Evolutionary conservation across 768 basidiomycete species (phyloP).

Genomic region (Astraeus odoratus): DNA sequence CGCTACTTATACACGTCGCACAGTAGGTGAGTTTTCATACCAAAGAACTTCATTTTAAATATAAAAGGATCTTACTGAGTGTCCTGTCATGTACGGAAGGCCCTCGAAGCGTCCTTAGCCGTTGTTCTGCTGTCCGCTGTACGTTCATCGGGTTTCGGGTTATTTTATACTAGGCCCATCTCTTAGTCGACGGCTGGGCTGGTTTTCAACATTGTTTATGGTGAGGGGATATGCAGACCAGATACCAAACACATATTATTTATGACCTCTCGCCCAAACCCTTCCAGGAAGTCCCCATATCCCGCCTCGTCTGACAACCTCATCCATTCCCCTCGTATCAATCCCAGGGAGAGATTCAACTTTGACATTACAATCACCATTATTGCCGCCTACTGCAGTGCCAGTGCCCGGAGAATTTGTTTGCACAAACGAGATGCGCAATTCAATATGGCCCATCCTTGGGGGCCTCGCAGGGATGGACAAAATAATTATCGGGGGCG

Average conservation of each 20-base stretch:
- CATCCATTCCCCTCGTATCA: constrained; percentile 53
- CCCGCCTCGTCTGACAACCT: constrained; percentile 67
- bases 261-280: constrained; percentile 37
- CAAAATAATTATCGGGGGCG: constrained; percentile 53
- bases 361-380: constrained; percentile 18
- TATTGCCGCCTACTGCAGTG: constrained; percentile 7
- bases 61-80: too few relatives aligned
- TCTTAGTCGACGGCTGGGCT: not conserved
- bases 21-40: too few relatives aligned
- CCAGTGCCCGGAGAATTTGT: constrained; percentile 3
- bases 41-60: too few relatives aligned
- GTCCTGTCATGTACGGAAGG: too few relatives aligned
- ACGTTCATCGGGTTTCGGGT: not conserved
- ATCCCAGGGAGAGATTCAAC: constrained; percentile 33
- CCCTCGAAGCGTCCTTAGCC: too few relatives aligned
- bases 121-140: too few relatives aligned
- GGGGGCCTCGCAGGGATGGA: constrained; percentile 60
- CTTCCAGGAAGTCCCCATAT: constrained; percentile 61
- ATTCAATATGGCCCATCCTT: constrained; percentile 58
- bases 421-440: constrained; percentile 58
- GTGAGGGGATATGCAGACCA: not conserved
- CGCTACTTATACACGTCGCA: too few relatives aligned
- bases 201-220: not conserved
- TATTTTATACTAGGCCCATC: not conserved
- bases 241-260: constrained; percentile 4